Evolutionary conservation across 805 yeast genomes (phyloP).

Genomic region (Wickerhamiella siamensis): DNA sequence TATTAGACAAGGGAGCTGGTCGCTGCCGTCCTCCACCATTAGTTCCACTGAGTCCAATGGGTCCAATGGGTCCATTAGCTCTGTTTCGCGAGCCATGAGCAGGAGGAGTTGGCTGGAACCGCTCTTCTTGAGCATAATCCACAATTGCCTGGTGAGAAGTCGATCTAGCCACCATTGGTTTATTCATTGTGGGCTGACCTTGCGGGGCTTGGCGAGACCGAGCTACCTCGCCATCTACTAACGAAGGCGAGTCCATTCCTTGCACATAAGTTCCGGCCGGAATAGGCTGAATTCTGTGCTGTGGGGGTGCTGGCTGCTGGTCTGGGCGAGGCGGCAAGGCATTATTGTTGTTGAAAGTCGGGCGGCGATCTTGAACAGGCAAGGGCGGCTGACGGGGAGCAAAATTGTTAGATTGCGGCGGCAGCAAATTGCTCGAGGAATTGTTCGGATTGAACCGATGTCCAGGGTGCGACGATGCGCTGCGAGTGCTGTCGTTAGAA

Average conservation of each 20-base stretch:
- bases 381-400: not conserved
- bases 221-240: constrained; percentile 20
- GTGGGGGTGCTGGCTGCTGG: not conserved
- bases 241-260: constrained; percentile 13
- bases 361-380: not conserved
- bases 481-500: not conserved
- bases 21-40: too few relatives aligned
- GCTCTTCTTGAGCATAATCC: not conserved
- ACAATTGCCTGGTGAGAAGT: constrained; percentile 1
- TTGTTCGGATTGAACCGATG: not conserved
- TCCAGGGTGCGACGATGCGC: not conserved
- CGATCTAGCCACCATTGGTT: not conserved
- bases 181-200: constrained; percentile 7
- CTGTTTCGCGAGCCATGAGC: not conserved
- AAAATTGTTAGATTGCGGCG: not conserved
- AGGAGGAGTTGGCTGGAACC: not conserved
- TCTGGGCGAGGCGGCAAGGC: constrained; percentile 1
- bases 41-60: too few relatives aligned
- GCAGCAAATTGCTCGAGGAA: not conserved
- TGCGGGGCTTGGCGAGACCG: constrained; percentile 11
- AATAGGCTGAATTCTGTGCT: not conserved
- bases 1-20: not conserved
- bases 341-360: not conserved
- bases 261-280: constrained; percentile 22
- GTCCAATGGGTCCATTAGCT: not conserved